phyloP scores from a whole-genome alignment of 768 basidiomycete genomes.

The Kwoniella dejecticola region DNA sequence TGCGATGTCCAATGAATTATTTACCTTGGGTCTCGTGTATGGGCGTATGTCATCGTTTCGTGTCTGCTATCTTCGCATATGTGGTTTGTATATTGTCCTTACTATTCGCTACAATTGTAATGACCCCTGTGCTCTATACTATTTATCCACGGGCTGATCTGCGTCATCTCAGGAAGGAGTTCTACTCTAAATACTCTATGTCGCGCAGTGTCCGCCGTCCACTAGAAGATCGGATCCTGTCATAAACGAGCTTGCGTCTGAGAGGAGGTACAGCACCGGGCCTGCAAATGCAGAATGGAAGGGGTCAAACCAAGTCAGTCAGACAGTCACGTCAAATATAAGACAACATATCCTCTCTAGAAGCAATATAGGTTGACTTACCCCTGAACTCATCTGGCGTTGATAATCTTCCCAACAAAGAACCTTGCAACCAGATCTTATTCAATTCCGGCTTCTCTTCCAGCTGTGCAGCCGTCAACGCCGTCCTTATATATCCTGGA shows the following conservation, averaged over 20 bases:
- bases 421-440: slow-evolving; percentile 35
- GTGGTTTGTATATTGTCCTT: background rate
- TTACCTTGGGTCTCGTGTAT: background rate
- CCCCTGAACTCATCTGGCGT: slow-evolving; percentile 42
- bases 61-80: background rate
- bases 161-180: no score
- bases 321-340: background rate
- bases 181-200: background rate
- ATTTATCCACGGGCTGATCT: no score
- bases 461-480: slow-evolving; percentile 38
- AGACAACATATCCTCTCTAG: background rate
- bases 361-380: no score
- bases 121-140: no score
- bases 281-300: slow-evolving; percentile 10
- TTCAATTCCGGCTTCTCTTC: slow-evolving; percentile 34
- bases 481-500: slow-evolving; percentile 6
- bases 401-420: slow-evolving; percentile 30
- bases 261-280: slow-evolving; percentile 45
- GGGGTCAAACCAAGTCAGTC: no score
- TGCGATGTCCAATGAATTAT: no score
- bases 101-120: slow-evolving; percentile 1
- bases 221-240: slow-evolving; percentile 47
- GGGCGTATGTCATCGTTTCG: background rate
- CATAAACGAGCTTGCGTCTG: slow-evolving; percentile 47
- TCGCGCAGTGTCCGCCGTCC: slow-evolving; percentile 42